Evolutionary conservation across 2,329 filamentous ascomycete species (phyloP).

Genomic region (Trichoderma sp.): DNA sequence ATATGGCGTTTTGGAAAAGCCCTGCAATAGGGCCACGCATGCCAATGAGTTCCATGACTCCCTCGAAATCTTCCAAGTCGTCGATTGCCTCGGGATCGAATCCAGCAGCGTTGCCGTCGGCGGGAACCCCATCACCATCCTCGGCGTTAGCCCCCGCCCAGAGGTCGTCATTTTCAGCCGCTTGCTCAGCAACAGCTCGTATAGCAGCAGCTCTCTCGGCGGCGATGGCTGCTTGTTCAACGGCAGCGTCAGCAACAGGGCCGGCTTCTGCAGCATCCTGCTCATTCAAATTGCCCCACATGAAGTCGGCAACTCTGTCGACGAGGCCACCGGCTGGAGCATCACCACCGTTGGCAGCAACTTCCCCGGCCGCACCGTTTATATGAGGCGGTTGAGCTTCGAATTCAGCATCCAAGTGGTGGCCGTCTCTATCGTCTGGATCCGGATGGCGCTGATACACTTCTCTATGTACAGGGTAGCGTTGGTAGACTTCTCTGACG

Average conservation of each 20-base stretch:
- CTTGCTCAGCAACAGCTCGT: background rate
- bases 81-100: conserved; percentile 75
- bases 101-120: conserved; percentile 50
- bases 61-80: conserved; percentile 91
- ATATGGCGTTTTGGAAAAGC: conserved; percentile 90
- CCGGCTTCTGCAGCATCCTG: conserved; percentile 21
- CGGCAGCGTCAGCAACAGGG: conserved; percentile 17
- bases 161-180: conserved; percentile 49
- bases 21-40: conserved; percentile 91
- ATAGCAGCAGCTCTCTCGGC: background rate
- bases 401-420: conserved; percentile 6
- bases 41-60: conserved; percentile 91
- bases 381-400: background rate
- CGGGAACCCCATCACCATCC: conserved; percentile 41
- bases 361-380: conserved; percentile 18
- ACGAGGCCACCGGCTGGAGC: conserved; percentile 28
- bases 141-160: conserved; percentile 34
- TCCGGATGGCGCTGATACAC: background rate
- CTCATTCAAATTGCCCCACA: conserved; percentile 57
- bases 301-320: conserved; percentile 52
- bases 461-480: background rate
- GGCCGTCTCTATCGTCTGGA: background rate
- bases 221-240: background rate
- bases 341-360: conserved; percentile 19
- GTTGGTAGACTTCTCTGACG: background rate